Evolutionary conservation across 495 filamentous ascomycete species (phyloP).

Genomic region (Cercophora scortea): DNA sequence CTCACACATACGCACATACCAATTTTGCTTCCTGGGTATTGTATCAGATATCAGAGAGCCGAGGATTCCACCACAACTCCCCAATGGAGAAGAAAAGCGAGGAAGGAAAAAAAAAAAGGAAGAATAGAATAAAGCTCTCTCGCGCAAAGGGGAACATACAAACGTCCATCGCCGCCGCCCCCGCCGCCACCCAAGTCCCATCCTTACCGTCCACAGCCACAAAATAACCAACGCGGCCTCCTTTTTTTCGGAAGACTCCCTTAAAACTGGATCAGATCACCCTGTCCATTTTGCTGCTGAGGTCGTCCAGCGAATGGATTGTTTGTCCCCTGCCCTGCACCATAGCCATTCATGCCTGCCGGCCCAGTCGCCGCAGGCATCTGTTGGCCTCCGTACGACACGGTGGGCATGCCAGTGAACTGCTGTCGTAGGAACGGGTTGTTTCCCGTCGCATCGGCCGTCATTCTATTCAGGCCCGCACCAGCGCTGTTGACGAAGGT

Average conservation of each 20-base stretch:
- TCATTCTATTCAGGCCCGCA: constrained; percentile 59
- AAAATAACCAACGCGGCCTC: too few species aligned
- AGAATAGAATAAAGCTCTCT: constrained; percentile 7
- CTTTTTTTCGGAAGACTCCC: neutral
- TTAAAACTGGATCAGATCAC: constrained; percentile 90
- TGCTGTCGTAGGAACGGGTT: constrained; percentile 84
- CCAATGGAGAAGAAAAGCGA: neutral
- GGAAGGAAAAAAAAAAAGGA: neutral
- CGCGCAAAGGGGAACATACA: constrained; percentile 8
- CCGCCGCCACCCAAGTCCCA: too few species aligned
- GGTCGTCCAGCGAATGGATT: constrained; percentile 73
- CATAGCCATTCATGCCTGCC: constrained; percentile 47
- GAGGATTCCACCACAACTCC: neutral
- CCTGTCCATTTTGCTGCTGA: constrained; percentile 56
- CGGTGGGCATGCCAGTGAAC: constrained; percentile 70
- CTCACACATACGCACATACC: too few species aligned
- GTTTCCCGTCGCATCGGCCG: constrained; percentile 69
- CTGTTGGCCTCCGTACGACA: constrained; percentile 45
- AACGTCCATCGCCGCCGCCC: too few species aligned
- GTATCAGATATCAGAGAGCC: neutral
- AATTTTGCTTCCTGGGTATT: too few species aligned
- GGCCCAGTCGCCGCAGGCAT: constrained; percentile 75
- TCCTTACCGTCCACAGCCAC: too few species aligned
- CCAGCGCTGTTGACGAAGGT: constrained; percentile 96
- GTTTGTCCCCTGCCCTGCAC: constrained; percentile 40